Conservation (phyloP, 2,329 filamentous ascomycete genomes). For the Aphanoascus verrucosus region DNA sequence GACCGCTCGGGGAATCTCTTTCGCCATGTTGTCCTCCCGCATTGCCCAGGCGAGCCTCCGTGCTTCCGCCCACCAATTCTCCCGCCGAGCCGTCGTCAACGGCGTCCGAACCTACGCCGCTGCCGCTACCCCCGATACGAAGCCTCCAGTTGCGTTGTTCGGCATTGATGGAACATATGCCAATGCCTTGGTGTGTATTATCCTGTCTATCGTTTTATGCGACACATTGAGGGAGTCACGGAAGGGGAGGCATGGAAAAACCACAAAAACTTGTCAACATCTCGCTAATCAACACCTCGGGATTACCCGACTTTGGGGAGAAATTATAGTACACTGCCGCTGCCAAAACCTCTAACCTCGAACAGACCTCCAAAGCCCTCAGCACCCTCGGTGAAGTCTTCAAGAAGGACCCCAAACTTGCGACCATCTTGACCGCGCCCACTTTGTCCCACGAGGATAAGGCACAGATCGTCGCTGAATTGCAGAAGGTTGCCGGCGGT, state of each 20-base stretch:
- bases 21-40: slow-evolving; percentile 47
- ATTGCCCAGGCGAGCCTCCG: slow-evolving; percentile 48
- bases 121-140: slow-evolving; percentile 51
- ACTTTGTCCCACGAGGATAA: slow-evolving; percentile 73
- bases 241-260: neutral
- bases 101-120: slow-evolving; percentile 65
- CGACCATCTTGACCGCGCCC: slow-evolving; percentile 63
- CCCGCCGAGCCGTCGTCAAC: slow-evolving; percentile 31
- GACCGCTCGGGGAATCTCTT: slow-evolving; percentile 5
- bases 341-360: slow-evolving; percentile 74
- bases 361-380: slow-evolving; percentile 73
- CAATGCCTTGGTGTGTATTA: slow-evolving; percentile 76
- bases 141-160: slow-evolving; percentile 83
- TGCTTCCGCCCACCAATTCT: slow-evolving; percentile 40
- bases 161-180: slow-evolving; percentile 97
- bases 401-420: slow-evolving; percentile 74
- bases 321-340: slow-evolving; percentile 81
- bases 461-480: slow-evolving; percentile 71
- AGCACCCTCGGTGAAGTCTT: slow-evolving; percentile 59
- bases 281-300: neutral
- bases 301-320: neutral
- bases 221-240: neutral
- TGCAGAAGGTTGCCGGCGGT: slow-evolving; percentile 67
- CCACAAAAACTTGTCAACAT: neutral
- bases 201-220: neutral